These are phyloP conservation scores for Nicotiana benthamiana DNA, from an alignment of 257 asterid species.

Conservation along the genomic window DNA sequence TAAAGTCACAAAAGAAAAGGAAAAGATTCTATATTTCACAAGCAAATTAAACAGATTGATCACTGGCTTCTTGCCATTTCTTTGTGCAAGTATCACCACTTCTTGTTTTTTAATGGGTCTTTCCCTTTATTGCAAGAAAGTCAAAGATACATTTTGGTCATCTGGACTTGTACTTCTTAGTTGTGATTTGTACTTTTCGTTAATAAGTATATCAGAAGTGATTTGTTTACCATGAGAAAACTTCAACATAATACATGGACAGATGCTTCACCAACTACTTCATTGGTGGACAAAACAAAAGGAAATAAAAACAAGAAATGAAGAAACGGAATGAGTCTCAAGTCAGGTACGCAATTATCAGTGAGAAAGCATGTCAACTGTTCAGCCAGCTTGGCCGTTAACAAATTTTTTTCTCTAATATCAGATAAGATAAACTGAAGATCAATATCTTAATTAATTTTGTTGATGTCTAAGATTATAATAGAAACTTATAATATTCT, in stretches of 20 bases:
- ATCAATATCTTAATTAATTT: neutral
- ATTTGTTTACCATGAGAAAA: neutral
- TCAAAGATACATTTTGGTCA: neutral
- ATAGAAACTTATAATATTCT: neutral
- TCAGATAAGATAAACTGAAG: neutral
- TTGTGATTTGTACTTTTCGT: neutral
- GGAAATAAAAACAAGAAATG: neutral
- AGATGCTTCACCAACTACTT: neutral
- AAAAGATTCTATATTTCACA: neutral
- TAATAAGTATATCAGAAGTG: neutral
- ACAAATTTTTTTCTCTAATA: neutral
- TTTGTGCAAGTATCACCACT: neutral
- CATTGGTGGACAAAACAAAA: neutral
- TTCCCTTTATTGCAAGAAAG: neutral
- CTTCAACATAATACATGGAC: neutral
- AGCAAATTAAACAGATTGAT: neutral
- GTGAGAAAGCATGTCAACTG: neutral
- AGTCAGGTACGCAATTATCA: neutral
- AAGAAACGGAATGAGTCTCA: neutral
- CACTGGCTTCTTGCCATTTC: neutral
- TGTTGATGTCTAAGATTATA: neutral
- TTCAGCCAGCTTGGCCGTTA: neutral
- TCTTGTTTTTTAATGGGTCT: neutral
- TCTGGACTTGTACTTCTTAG: neutral
- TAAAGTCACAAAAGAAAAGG: neutral